Percentiles rank a stretch among this genome's conserved stretches.
These are phyloP conservation scores for Penicillium coprophilum DNA, from an alignment of 495 filamentous ascomycete genomes.

Conservation along the genomic window DNA sequence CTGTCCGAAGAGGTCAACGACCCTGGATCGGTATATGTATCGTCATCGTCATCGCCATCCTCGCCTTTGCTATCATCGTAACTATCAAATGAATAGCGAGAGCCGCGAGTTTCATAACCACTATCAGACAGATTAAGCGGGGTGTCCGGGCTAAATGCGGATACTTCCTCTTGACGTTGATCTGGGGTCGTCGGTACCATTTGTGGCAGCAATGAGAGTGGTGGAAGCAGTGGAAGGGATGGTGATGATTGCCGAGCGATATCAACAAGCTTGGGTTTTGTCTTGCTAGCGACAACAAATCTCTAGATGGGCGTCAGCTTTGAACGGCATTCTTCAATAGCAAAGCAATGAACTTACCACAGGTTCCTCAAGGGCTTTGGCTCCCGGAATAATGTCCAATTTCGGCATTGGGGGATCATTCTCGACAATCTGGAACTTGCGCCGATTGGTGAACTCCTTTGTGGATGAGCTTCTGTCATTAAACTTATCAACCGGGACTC, in stretches of 20 bases:
- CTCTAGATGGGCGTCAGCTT: slow-evolving; percentile 27
- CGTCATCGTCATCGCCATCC: slow-evolving; percentile 27
- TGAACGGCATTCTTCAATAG: background rate
- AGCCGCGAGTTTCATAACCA: slow-evolving; percentile 38
- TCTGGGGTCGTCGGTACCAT: slow-evolving; percentile 40
- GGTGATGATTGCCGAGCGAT: slow-evolving; percentile 46
- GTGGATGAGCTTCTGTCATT: slow-evolving; percentile 28
- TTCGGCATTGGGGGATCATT: slow-evolving; percentile 38
- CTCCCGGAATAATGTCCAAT: slow-evolving; percentile 27
- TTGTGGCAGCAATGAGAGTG: slow-evolving; percentile 26
- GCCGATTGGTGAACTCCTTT: slow-evolving; percentile 33
- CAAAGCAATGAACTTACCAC: slow-evolving; percentile 24
- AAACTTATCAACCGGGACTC: slow-evolving; percentile 37
- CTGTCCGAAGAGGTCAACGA: slow-evolving; percentile 37
- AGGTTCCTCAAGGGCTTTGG: slow-evolving; percentile 32
- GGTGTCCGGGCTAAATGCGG: slow-evolving; percentile 49
- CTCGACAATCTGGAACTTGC: slow-evolving; percentile 46
- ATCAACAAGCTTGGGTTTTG: slow-evolving; percentile 44
- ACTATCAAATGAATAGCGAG: slow-evolving; percentile 29
- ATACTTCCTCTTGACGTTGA: slow-evolving; percentile 42
- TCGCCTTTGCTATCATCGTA: slow-evolving; percentile 26
- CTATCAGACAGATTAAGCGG: slow-evolving; percentile 43
- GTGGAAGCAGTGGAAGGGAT: slow-evolving; percentile 20
- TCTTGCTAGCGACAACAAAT: slow-evolving; percentile 44
- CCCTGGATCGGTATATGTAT: slow-evolving; percentile 30